These are phyloP conservation scores for Penicillium griseofulvum DNA, from an alignment of 2,329 filamentous ascomycete genomes.

Conservation along the genomic window DNA sequence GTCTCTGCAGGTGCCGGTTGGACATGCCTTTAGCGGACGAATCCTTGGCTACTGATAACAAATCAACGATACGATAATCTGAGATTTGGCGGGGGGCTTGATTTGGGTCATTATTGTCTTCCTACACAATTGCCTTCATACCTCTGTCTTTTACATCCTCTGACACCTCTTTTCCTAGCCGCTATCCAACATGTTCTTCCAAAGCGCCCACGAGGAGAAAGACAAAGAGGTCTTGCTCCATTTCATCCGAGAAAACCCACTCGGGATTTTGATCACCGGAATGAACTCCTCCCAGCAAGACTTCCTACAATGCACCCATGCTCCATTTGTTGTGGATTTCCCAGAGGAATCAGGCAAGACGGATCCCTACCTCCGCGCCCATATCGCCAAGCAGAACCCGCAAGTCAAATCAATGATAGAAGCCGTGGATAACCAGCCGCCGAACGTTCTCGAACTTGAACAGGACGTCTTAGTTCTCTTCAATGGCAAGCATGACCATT, in stretches of 20 bases:
- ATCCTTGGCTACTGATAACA: neutral
- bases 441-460: conserved; percentile 24
- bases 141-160: neutral
- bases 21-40: conserved; percentile 1
- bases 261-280: conserved; percentile 15
- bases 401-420: conserved; percentile 62
- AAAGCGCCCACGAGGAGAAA: conserved; percentile 12
- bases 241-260: conserved; percentile 14
- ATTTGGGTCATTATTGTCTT: neutral
- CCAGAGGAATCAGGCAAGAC: conserved; percentile 10
- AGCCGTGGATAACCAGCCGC: conserved; percentile 25
- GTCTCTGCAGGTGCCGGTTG: neutral
- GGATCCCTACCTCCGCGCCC: conserved; percentile 52
- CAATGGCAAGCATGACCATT: conserved; percentile 58
- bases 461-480: conserved; percentile 64
- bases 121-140: neutral
- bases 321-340: conserved; percentile 11
- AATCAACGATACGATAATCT: neutral
- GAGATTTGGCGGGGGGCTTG: neutral
- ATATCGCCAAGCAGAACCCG: conserved; percentile 63
- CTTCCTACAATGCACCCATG: conserved; percentile 17
- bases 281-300: conserved; percentile 14
- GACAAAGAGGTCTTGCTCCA: conserved; percentile 14
- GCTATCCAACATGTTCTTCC: conserved; percentile 12
- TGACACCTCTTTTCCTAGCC: neutral